Evolutionary conservation across 2,329 filamentous ascomycete species (phyloP), one percentile per base, ranked within the genome.

Genomic region (Arachnopeziza araneosa): DNA sequence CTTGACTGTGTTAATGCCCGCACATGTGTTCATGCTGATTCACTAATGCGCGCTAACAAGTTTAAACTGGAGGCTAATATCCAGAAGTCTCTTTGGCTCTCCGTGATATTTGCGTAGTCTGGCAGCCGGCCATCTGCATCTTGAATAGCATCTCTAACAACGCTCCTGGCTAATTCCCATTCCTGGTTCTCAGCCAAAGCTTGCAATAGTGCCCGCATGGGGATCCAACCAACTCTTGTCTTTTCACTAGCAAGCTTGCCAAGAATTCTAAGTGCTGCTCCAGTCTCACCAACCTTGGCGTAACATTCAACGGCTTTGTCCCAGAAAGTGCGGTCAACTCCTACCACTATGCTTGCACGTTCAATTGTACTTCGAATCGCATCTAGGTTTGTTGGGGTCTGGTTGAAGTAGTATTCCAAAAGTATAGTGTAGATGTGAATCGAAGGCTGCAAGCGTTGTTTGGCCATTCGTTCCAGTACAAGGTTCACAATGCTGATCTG

Each of bases 391-490:
- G 86, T 84, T 1, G 84, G 83, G 1, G 75, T 63, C 55, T 78
- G 79, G 9, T 77, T 68, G 70, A 93, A 88, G 70, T 87, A 87
- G 70, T 88, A 79, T 52, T 87, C 82, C 52, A 89, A 77, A 22
- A 95, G 80, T 68, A 87, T 89, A 24, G 89, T 93, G 76, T 89
- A 89, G 68, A 91, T 89, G 66, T 91, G 82, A 1, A 83, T 74
- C 3, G 82, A 83, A 1, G 84, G 79, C 54, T 79, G 71, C 51
- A 87, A 68, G 22, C 80, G 80, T 24, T 78, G 75, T 6, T 69
- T 66, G 55, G 76, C 75, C 80, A 95, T 88, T 71, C 88, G 83
- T 1, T 77, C 73, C 51, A 91, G 78, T 8, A 93, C 79, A 1
- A 79, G 79, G 52, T 81, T 79, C 17, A 89, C 80, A 58, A 84